Conservation (phyloP, 2,329 filamentous ascomycete species). For the Aspergillus udagawae region DNA sequence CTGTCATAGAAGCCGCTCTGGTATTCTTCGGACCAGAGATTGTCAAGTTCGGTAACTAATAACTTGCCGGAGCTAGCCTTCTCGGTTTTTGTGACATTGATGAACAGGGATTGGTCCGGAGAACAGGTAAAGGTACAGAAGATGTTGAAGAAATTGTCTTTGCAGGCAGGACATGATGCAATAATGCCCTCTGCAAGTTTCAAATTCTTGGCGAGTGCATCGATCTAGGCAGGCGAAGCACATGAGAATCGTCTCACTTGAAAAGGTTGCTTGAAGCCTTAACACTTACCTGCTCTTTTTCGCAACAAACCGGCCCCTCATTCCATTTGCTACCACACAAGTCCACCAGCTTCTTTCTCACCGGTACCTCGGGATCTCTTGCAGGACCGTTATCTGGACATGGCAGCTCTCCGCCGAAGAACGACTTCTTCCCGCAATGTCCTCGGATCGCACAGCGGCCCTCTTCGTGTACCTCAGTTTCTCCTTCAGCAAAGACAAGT, state of each 20-base stretch:
- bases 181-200: conserved; percentile 85
- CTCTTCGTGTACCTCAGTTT: conserved; percentile 65
- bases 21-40: conserved; percentile 79
- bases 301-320: conserved; percentile 79
- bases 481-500: conserved; percentile 27
- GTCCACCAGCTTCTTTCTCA: conserved; percentile 73
- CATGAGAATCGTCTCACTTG: not conserved
- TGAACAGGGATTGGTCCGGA: conserved; percentile 88
- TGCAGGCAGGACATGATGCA: conserved; percentile 91
- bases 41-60: conserved; percentile 85
- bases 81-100: conserved; percentile 80
- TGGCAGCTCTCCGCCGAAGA: conserved; percentile 85
- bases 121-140: conserved; percentile 99
- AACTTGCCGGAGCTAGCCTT: conserved; percentile 51
- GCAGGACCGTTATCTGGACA: conserved; percentile 89
- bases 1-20: conserved; percentile 89
- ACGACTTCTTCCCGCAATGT: conserved; percentile 83
- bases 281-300: conserved; percentile 61
- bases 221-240: conserved; percentile 52
- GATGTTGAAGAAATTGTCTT: conserved; percentile 96
- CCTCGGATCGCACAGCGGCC: conserved; percentile 88
- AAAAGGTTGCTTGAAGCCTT: conserved; percentile 2
- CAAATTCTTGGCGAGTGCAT: conserved; percentile 76
- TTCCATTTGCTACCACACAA: conserved; percentile 88
- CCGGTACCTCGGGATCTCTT: conserved; percentile 64